Conservation (phyloP, 2,329 filamentous ascomycete genomes). For the Colletotrichum australisinense region DNA sequence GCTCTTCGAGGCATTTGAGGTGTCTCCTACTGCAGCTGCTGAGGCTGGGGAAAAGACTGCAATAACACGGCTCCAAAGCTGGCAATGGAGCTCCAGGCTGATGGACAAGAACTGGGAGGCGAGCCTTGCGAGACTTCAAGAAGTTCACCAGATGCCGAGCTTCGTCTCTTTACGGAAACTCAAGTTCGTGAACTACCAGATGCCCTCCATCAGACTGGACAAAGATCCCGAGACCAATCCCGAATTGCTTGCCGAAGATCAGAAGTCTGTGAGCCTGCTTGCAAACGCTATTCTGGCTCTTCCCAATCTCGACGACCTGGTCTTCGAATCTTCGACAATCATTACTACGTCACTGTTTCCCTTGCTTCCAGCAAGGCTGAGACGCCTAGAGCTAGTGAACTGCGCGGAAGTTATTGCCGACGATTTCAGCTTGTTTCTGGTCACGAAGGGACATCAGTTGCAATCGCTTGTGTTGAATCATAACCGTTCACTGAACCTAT, state of each 20-base stretch:
- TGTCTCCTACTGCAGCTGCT: constrained; percentile 57
- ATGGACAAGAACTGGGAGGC: constrained; percentile 43
- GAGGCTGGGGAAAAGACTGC: constrained; percentile 46
- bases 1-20: constrained; percentile 72
- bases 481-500: constrained; percentile 82
- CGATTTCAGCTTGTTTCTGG: constrained; percentile 73
- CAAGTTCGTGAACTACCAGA: constrained; percentile 73
- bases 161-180: constrained; percentile 69
- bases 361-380: constrained; percentile 73
- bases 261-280: constrained; percentile 45
- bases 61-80: constrained; percentile 58
- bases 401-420: constrained; percentile 80
- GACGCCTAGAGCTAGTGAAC: constrained; percentile 79
- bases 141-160: constrained; percentile 64
- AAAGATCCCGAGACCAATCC: constrained; percentile 52
- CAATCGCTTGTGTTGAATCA: constrained; percentile 77
- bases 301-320: constrained; percentile 72
- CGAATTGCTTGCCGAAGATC: constrained; percentile 52
- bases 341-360: constrained; percentile 77
- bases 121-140: constrained; percentile 59
- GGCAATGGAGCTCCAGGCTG: constrained; percentile 71
- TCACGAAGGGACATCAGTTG: constrained; percentile 74
- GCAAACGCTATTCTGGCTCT: constrained; percentile 65
- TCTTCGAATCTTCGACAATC: constrained; percentile 80
- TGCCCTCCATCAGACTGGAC: constrained; percentile 55